phyloP scores from a whole-genome alignment of 176 grass and related monocot genomes.

The Cymbopogon citratus region DNA sequence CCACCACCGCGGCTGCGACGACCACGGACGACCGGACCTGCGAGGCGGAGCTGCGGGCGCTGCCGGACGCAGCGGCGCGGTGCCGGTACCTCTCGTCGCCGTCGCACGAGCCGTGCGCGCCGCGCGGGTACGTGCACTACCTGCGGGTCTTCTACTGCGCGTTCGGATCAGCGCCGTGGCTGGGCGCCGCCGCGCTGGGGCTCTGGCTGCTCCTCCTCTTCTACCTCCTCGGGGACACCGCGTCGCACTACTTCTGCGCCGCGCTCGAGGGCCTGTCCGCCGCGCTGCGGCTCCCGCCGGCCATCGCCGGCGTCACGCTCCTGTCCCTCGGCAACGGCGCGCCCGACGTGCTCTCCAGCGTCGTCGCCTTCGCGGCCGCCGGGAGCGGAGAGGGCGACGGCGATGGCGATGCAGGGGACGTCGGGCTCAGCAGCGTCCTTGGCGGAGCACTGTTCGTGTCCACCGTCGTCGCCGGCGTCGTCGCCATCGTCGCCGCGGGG shows the following conservation, averaged over 20 bases:
- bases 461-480: slow-evolving; percentile 60
- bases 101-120: slow-evolving; percentile 37
- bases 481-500: slow-evolving; percentile 12
- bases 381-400: background rate
- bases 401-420: slow-evolving; percentile 20
- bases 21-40: background rate
- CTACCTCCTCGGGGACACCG: slow-evolving; percentile 89
- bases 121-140: slow-evolving; percentile 64
- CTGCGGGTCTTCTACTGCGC: slow-evolving; percentile 64
- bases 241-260: slow-evolving; percentile 71
- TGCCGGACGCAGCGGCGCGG: slow-evolving; percentile 18
- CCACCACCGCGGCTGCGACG: background rate
- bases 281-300: slow-evolving; percentile 51
- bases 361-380: slow-evolving; percentile 50
- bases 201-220: slow-evolving; percentile 72
- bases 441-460: slow-evolving; percentile 79
- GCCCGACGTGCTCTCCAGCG: slow-evolving; percentile 78
- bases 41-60: slow-evolving; percentile 21
- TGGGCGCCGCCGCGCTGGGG: slow-evolving; percentile 33
- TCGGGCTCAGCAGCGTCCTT: slow-evolving; percentile 64
- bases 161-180: slow-evolving; percentile 10
- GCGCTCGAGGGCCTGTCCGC: slow-evolving; percentile 49
- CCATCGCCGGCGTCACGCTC: slow-evolving; percentile 73
- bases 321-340: slow-evolving; percentile 80
- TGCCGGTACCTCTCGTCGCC: slow-evolving; percentile 45